Evolutionary conservation across 768 basidiomycete genomes (phyloP), one percentile per base, ranked within the genome.

Genomic region (Boletus patriciae): DNA sequence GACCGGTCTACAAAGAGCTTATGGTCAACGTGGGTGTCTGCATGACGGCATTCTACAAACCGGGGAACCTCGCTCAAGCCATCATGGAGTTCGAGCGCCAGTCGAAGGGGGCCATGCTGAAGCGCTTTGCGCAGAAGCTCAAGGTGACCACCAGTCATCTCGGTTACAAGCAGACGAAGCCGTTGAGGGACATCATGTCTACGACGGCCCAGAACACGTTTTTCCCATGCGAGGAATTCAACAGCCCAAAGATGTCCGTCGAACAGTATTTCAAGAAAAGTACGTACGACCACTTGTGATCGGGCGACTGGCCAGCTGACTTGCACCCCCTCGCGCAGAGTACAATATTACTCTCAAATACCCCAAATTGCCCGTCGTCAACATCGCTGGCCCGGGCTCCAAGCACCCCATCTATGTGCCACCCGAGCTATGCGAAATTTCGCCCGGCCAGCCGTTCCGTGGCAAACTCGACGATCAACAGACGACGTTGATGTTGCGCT

Each of bases 371-470:
- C 83, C 80, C 0, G 76, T 87, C 11, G 77, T 88, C 40, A 81
- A 87, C 56, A 80, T 88, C 8, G 76, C 59, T 61, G 80, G 62
- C 49, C 59, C 37, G 50, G 65, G 67, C 37, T 46, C 73, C 29
- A 60, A 62, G 34, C 62, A 60, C 33, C 58, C 76, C 1, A 70
- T 68, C 42, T 81, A 69, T 62, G 70, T 90, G 1, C 90, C 90
- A 0, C 83, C 87, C 1, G 90, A 92, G 66, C 48, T 92, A 1
- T 92, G 90, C 73, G 73, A 81, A 23, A 87, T 92, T 48, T 68
- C 77, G 11, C 70, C 79, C 0, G 84, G 84, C 8, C 81, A 82
- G 59, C 75, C 85, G 0, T 88, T 81, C 75, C 77, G 78, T 21
- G 86, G 81, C 7, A 83, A 78, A 55, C 82, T 92, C 3, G 78